Evolutionary conservation across 306 rosid species (phyloP), one percentile per base, ranked within the genome.

Genomic region (peach (Prunus persica)): DNA sequence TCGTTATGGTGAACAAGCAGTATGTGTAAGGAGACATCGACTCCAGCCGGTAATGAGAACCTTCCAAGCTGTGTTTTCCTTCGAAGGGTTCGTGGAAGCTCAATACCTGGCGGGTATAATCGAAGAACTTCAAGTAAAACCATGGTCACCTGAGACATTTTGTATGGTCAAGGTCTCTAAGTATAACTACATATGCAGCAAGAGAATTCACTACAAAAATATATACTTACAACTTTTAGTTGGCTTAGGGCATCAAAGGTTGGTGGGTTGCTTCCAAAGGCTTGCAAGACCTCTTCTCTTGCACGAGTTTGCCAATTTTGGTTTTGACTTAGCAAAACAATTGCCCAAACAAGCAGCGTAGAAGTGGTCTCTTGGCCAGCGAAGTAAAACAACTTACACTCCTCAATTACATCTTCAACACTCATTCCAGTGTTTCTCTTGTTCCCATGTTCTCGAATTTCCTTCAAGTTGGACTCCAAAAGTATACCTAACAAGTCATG

Each of bases 71-170:
- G 82, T 18, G 80, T 45, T 24, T 76, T 80, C 50, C 71, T 74
- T 4, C 32, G 8, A 27, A 41, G 72, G 0, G 0, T 5, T 65
- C 89, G 85, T 25, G 0, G 0, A 0, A 82, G 8, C 2, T 1
- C 0, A 10, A 18, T 0, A 13, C 20, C 2, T 0, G 93, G 87
- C 8, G 97, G 80, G 43, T 90, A 90, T 28, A 90, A 45, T 45
- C 97, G 87, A 0, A 90, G 88, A 78, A 92, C 91, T 79, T 92
- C 93, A 1, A 84, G 27, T 24, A 89, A 58, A 38, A 91, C 88
- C 97, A 89, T 86, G 24, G 76, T 89, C 19, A 85, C 85, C 91
- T 89, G 38, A 19, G 28, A 1, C 16, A 68, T 30, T 16, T 6
- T 55, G 1, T 38, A 38, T 38, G 43, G 43, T 38, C 43, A 38